Evolutionary conservation across 2,329 filamentous ascomycete species (phyloP).

Genomic region (Ramichloridium luteum): DNA sequence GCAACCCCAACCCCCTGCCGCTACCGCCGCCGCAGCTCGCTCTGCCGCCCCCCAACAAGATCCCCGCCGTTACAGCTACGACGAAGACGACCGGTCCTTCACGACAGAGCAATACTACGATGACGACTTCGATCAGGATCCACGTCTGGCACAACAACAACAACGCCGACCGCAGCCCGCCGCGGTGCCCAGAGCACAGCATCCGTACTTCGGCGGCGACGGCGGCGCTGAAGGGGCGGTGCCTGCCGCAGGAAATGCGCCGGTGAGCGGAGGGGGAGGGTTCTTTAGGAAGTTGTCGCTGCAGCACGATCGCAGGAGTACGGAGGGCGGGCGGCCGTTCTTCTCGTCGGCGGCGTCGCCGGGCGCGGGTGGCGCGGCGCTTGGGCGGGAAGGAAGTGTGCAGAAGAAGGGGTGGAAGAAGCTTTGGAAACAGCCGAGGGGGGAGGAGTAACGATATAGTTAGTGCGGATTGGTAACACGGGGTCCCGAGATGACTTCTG

Average conservation of each 20-base stretch:
- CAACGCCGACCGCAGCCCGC: slow-evolving; percentile 1
- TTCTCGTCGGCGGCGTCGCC: too few relatives aligned
- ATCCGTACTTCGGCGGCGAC: not conserved
- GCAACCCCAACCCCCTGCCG: slow-evolving; percentile 3
- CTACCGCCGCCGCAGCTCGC: too few relatives aligned
- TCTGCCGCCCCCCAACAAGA: not conserved
- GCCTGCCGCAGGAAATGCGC: not conserved
- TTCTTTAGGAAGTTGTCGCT: slow-evolving; percentile 19
- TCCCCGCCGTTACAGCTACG: not conserved
- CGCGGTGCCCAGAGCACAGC: not conserved
- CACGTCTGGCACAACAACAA: slow-evolving; percentile 1
- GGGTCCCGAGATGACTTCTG: too few relatives aligned
- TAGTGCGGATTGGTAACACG: too few relatives aligned
- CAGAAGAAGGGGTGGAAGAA: slow-evolving; percentile 23
- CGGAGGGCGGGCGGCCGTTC: slow-evolving; percentile 8
- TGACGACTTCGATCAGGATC: slow-evolving; percentile 4
- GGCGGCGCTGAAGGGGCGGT: not conserved
- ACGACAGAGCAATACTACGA: slow-evolving; percentile 4
- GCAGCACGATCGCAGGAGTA: slow-evolving; percentile 9
- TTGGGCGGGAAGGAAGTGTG: slow-evolving; percentile 16
- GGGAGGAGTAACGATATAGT: too few relatives aligned
- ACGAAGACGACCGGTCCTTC: slow-evolving; percentile 2
- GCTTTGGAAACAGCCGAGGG: too few relatives aligned
- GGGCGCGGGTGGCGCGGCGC: slow-evolving; percentile 4
- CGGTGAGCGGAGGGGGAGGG: slow-evolving; percentile 21